Base-by-base conservation (phyloP, 495 filamentous ascomycete species). In the Lepraria neglecta region DNA sequence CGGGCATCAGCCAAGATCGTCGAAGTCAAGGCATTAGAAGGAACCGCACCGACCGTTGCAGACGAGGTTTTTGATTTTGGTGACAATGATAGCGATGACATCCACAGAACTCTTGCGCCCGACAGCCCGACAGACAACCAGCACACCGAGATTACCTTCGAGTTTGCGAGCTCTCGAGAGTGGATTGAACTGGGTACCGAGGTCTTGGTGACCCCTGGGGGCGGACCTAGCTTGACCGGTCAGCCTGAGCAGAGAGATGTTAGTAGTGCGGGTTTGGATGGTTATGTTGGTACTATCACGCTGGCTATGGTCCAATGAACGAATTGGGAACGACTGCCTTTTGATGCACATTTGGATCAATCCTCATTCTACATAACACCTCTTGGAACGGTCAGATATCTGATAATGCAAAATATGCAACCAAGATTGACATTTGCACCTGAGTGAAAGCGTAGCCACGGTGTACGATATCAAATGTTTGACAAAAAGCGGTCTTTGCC, bases 111-210 rank as follows among this genome's bases (percentile, higher is more conserved):
- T 0, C 60, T 68, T 35, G 73, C 62, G 66, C 69, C 21, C 12
- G 45, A 56, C 21, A 42, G 19, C 11, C 7, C 59, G 64, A 53
- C 61, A 69, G 45, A 40, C 47, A 70, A 75, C 35, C 56, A 62
- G 54, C 61, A 66, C 55, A 78, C 86, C 10, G 78, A 87, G 64
- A 87, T 95, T 42, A 84, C 82, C 0, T 86, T 96, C 64, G 84
- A 87, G 46, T 83, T 98, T 58, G 74, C 88, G 14, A 83, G 83
- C 6, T 86, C 82, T 48, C 80, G 86, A 31, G 92, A 97, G 69
- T 97, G 90, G 87, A 77, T 97, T 45, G 89, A 95, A 72, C 65
- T 89, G 12, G 92, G 86, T 2, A 86, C 85, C 17, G 83, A 82
- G 60, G 86, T 97, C 27, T 74, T 98, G 57, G 77, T 97, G 6